Evolutionary conservation across 495 filamentous ascomycete genomes (phyloP), one percentile per base, ranked within the genome.

Genomic region (Thozetella sp.): DNA sequence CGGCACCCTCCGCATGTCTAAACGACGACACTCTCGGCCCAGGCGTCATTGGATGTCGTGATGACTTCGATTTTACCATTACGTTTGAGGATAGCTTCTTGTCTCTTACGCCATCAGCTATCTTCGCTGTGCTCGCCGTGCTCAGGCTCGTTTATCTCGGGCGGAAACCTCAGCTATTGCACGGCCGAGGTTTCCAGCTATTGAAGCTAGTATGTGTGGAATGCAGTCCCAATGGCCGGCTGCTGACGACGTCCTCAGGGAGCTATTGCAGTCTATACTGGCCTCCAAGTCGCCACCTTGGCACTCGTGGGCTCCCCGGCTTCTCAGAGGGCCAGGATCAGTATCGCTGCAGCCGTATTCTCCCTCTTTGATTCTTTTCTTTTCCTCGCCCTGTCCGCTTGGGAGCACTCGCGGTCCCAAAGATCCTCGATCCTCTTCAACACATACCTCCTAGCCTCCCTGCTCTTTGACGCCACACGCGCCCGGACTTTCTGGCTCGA

Each of bases 401-500:
- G 43, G 43, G 77, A 81, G 27, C 75, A 82, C 45, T 65, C 58
- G 34, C 66, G 66, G 19, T 74, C 67, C 11, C 57, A 71, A 23
- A 50, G 72, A 23, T 77, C 78, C 12, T 81, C 78, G 0, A 62
- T 72, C 20, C 63, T 81, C 20, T 60, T 81, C 11, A 71, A 61
- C 45, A 51, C 58, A 12, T 81, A 80, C 54, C 62, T 82, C 43
- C 64, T 76, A 45, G 27, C 74, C 12, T 74, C 76, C 0, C 58
- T 79, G 22, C 53, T 76, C 3, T 73, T 82, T 43, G 77, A 83
- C 61, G 56, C 68, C 25, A 66, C 67, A 25, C 43, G 43, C 9
- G n/a, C 20, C n/a, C 6, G 43, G n/a, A 48, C 43, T 10, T 13
- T n/a, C 4, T 48, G 43, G 43, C 43, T 48, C n/a, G 43, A 48